These are phyloP conservation scores for Alternaria sp. DNA, from an alignment of 2,329 filamentous ascomycete species.

Conservation along the genomic window DNA sequence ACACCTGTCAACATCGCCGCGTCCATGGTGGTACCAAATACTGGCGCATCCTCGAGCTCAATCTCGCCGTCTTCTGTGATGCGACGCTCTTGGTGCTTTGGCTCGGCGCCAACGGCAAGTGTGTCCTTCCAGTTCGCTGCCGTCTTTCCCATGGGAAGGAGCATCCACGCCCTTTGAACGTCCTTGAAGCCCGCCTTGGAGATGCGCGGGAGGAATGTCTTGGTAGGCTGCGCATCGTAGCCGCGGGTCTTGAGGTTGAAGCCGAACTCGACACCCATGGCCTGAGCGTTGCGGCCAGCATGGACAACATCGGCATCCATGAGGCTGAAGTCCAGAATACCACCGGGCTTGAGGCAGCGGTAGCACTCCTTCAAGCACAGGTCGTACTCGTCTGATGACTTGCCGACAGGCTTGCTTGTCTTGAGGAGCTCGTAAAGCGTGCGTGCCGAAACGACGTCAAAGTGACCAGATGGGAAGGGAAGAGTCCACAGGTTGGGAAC, in stretches of 20 bases:
- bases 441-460: conserved; percentile 89
- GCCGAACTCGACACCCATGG: conserved; percentile 88
- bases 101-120: conserved; percentile 43
- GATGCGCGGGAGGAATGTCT: conserved; percentile 78
- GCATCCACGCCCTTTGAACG: conserved; percentile 85
- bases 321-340: conserved; percentile 88
- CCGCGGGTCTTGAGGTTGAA: conserved; percentile 88
- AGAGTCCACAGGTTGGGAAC: conserved; percentile 79
- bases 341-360: conserved; percentile 90
- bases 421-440: conserved; percentile 87
- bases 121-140: conserved; percentile 47
- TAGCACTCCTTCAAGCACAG: conserved; percentile 83
- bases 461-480: conserved; percentile 84
- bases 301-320: conserved; percentile 91
- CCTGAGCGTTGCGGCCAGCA: conserved; percentile 77
- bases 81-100: conserved; percentile 40
- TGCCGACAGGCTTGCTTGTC: conserved; percentile 58
- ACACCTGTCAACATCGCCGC: conserved; percentile 79
- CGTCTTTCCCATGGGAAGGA: conserved; percentile 76
- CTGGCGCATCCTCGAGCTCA: conserved; percentile 33
- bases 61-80: conserved; percentile 47
- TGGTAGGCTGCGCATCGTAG: conserved; percentile 85
- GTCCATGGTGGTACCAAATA: conserved; percentile 62
- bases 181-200: conserved; percentile 77
- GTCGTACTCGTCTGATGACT: conserved; percentile 79